phyloP scores from a whole-genome alignment of 352 stramenopile species.

The Globisporangium radiosum region DNA sequence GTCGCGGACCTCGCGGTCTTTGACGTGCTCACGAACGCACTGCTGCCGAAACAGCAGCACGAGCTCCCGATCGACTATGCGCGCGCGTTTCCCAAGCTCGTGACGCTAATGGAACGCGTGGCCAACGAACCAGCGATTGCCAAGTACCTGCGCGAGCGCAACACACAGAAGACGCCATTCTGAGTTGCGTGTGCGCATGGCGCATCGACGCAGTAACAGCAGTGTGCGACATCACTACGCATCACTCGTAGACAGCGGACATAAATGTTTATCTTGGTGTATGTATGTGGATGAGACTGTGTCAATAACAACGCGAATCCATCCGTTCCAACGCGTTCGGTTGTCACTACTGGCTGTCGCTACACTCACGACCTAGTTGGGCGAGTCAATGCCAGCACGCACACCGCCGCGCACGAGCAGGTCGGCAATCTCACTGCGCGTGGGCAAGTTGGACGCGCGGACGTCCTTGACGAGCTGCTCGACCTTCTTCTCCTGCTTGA shows the following conservation, averaged over 20 bases:
- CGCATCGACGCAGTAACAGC: neutral
- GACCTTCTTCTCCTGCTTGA: slow-evolving; percentile 94
- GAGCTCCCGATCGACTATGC: slow-evolving; percentile 17
- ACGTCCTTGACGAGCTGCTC: slow-evolving; percentile 73
- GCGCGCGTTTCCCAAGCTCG: slow-evolving; percentile 20
- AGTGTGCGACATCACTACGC: neutral
- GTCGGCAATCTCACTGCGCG: slow-evolving; percentile 70
- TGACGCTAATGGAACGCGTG: slow-evolving; percentile 5
- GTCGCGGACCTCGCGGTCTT: no score
- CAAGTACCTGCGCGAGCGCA: slow-evolving; percentile 6
- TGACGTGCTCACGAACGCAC: no score
- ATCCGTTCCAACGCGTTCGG: no score
- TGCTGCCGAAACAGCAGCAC: no score
- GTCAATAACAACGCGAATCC: no score
- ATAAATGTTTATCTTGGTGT: neutral
- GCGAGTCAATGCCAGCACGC: slow-evolving; percentile 59
- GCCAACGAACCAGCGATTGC: slow-evolving; percentile 9
- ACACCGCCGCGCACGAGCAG: slow-evolving; percentile 69
- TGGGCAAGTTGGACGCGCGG: slow-evolving; percentile 34
- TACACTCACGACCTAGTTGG: slow-evolving; percentile 10
- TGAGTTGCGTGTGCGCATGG: neutral
- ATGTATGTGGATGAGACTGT: no score
- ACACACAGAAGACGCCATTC: slow-evolving; percentile 6
- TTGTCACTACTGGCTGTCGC: neutral
- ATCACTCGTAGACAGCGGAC: neutral